Percentiles rank a stretch among this genome's conserved stretches.
Evolutionary conservation across 2,329 filamentous ascomycete genomes (phyloP).

Genomic region (Chaetomiaceae sp.): DNA sequence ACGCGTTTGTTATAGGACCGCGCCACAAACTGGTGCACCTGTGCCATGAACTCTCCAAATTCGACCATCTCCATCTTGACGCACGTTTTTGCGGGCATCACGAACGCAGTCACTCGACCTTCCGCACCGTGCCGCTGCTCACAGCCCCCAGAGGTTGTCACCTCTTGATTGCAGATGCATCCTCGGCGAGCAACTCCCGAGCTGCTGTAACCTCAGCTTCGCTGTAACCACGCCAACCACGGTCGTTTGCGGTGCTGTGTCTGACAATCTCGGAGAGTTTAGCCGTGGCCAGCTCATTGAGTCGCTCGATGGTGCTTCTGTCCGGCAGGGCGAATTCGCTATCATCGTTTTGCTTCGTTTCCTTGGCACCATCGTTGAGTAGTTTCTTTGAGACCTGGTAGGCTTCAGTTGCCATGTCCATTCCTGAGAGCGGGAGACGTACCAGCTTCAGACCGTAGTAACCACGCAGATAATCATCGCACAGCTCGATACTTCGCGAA

Average conservation of each 20-base stretch:
- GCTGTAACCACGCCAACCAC: constrained; percentile 69
- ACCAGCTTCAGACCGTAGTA: constrained; percentile 88
- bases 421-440: constrained; percentile 27
- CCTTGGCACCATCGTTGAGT: constrained; percentile 39
- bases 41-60: constrained; percentile 2
- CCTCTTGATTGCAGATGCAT: constrained; percentile 42
- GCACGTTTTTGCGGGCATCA: constrained; percentile 26
- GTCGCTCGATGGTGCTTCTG: constrained; percentile 55
- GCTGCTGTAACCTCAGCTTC: constrained; percentile 68
- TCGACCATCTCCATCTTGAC: constrained; percentile 17
- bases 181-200: constrained; percentile 59
- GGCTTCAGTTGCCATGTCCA: constrained; percentile 26
- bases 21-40: constrained; percentile 5
- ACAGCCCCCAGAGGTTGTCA: constrained; percentile 30
- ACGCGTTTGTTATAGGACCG: constrained; percentile 4
- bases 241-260: constrained; percentile 54
- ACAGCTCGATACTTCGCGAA: constrained; percentile 86
- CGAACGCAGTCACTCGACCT: constrained; percentile 28
- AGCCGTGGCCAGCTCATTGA: constrained; percentile 67
- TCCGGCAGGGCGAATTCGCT: constrained; percentile 54
- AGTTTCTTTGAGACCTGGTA: constrained; percentile 48
- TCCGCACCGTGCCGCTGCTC: constrained; percentile 12
- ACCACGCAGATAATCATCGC: constrained; percentile 85
- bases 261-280: constrained; percentile 76
- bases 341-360: constrained; percentile 43